phyloP scores from a whole-genome alignment of 75 land plant species.

The Cupressus sempervirens region DNA sequence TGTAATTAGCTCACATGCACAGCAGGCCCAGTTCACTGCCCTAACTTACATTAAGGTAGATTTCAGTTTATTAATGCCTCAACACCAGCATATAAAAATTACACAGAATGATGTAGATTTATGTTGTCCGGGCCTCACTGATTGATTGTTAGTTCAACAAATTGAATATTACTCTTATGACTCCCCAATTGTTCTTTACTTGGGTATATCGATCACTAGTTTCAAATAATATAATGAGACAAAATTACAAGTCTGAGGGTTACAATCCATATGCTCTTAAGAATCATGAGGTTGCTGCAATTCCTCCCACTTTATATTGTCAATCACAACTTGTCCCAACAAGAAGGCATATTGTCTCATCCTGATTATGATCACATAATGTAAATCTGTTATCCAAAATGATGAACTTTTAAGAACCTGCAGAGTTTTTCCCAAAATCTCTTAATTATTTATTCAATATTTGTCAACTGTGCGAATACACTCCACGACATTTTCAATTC shows the following conservation, averaged over 20 bases:
- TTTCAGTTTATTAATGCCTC: neutral
- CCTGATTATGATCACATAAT: neutral
- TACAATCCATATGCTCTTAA: neutral
- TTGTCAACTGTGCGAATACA: neutral
- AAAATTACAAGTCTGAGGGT: neutral
- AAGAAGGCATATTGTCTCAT: neutral
- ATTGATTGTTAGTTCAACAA: neutral
- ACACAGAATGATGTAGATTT: neutral
- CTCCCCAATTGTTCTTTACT: neutral
- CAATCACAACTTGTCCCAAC: neutral
- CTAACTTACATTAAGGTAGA: neutral
- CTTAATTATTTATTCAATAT: neutral
- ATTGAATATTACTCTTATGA: neutral
- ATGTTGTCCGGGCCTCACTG: neutral
- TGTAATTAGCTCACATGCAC: neutral
- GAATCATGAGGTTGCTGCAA: neutral
- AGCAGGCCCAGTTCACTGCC: neutral
- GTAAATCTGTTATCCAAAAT: neutral
- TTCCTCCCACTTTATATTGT: neutral
- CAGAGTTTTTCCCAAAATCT: neutral
- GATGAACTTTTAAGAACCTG: neutral
- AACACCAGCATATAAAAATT: neutral
- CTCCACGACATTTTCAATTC: neutral
- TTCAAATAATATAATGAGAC: neutral
- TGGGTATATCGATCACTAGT: neutral